These are phyloP conservation scores for Aspergillus biplanus DNA, from an alignment of 495 filamentous ascomycete genomes.

Conservation along the genomic window DNA sequence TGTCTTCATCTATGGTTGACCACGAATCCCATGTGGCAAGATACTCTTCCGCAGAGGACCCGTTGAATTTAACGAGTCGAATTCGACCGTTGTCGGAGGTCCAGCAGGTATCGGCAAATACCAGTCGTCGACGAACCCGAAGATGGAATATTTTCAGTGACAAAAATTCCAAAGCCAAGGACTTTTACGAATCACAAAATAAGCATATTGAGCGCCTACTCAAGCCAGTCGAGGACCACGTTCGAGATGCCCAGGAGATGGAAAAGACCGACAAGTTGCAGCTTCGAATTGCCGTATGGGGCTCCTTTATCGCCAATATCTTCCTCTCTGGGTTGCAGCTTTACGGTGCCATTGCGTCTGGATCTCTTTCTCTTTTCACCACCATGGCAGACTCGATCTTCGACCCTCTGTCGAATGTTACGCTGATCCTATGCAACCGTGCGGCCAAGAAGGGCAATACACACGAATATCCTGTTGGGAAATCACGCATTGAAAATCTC, in stretches of 20 bases:
- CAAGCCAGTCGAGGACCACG: constrained; percentile 91
- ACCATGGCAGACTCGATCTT: constrained; percentile 98
- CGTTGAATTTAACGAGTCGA: no score
- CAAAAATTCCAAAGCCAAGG: constrained; percentile 33
- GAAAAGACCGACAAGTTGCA: constrained; percentile 74
- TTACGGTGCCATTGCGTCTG: constrained; percentile 84
- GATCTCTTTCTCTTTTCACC: constrained; percentile 92
- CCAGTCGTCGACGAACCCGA: no score
- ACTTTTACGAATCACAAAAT: constrained; percentile 92
- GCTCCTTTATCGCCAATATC: constrained; percentile 84
- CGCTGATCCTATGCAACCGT: constrained; percentile 83
- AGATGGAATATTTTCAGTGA: no score
- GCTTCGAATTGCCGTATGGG: constrained; percentile 89
- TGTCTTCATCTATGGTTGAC: no score
- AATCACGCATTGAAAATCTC: constrained; percentile 91
- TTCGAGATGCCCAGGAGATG: constrained; percentile 77
- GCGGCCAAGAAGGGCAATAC: constrained; percentile 87
- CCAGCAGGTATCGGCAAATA: no score
- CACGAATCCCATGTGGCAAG: no score
- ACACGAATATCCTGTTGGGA: constrained; percentile 86
- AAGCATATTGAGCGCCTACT: constrained; percentile 89
- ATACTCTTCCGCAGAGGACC: no score
- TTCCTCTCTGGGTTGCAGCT: constrained; percentile 78
- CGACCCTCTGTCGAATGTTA: constrained; percentile 90
- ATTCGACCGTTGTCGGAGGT: no score